Evolutionary conservation across 306 rosid genomes (phyloP), one percentile per base, ranked within the genome.

Genomic region (Vigna angularis): DNA sequence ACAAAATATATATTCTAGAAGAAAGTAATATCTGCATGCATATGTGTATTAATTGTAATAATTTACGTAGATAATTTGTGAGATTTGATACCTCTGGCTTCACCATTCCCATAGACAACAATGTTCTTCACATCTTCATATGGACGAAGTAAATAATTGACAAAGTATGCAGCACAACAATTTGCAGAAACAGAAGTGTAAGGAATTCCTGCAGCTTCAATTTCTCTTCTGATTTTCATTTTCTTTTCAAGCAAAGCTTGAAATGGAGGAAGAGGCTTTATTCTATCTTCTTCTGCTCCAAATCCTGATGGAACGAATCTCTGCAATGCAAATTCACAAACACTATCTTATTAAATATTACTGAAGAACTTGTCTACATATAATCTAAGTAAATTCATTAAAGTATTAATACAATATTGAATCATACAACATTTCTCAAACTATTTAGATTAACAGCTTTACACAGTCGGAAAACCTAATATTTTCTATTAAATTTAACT

Each of bases 301-400:
- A 87, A 87, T 4, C 70, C 87, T 4, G 86, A 84, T 11, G 90
- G 90, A 56, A 84, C 4, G 24, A 84, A 84, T 57, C 88, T 87
- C 85, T 87, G 55, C 30, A 40, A 61, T 2, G 20, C 0, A n/a
- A 28, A 7, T 44, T 4, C 38, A 32, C 38, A 32, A 32, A 32
- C 4, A 32, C 38, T 32, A 36, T 5, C 40, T 36, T 6, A 36
- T 34, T 34, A 34, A 5, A 34, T 34, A 34, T 34, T 34, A 5
- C 6, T 36, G 6, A 32, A 36, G 2, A 36, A 36, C 40, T 36
- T 36, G 1, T 6, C 38, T 34, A 34, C 38, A 5, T 5, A 34
- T 32, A 32, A 32, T 32, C 38, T 42, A 9, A 42, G 2, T 26
- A 26, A 26, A 26, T 26, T 26, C 28, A 26, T 2, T 2, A 26